These are phyloP conservation scores for Phoma sp. DNA, from an alignment of 2,329 filamentous ascomycete genomes.

Conservation along the genomic window DNA sequence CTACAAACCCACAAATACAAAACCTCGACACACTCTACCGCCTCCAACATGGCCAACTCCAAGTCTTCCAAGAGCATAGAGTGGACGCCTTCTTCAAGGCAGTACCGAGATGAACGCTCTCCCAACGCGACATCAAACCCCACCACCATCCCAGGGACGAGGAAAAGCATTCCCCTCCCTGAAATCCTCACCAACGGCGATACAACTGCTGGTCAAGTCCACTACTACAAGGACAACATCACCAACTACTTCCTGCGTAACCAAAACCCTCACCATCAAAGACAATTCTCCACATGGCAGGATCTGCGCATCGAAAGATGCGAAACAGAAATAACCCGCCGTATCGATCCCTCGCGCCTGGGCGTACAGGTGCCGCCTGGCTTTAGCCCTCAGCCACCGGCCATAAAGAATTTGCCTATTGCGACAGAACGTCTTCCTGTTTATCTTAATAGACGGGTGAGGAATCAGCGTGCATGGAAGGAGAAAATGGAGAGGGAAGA, in stretches of 20 bases:
- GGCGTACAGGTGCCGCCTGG: not conserved
- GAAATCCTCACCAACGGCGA: not conserved
- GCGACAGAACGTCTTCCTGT: not conserved
- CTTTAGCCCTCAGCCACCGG: not conserved
- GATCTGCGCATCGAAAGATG: not conserved
- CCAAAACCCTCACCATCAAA: too few species aligned
- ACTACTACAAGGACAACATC: not conserved
- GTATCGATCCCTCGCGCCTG: not conserved
- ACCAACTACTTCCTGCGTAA: too few species aligned
- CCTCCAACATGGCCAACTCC: not conserved
- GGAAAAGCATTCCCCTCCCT: not conserved
- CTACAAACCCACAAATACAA: too few species aligned
- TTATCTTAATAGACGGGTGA: not conserved
- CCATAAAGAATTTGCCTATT: not conserved
- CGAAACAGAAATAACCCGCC: not conserved
- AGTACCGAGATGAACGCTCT: not conserved
- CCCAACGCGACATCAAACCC: not conserved
- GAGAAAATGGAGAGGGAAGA: not conserved
- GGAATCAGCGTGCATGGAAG: not conserved
- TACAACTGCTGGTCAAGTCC: not conserved
- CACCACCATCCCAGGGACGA: not conserved
- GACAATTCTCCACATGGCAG: too few species aligned
- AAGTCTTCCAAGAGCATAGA: not conserved
- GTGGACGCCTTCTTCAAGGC: not conserved
- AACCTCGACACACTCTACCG: not conserved